Base-by-base conservation (phyloP, 169 alveolate genomes). In the Plasmodium fragile region DNA sequence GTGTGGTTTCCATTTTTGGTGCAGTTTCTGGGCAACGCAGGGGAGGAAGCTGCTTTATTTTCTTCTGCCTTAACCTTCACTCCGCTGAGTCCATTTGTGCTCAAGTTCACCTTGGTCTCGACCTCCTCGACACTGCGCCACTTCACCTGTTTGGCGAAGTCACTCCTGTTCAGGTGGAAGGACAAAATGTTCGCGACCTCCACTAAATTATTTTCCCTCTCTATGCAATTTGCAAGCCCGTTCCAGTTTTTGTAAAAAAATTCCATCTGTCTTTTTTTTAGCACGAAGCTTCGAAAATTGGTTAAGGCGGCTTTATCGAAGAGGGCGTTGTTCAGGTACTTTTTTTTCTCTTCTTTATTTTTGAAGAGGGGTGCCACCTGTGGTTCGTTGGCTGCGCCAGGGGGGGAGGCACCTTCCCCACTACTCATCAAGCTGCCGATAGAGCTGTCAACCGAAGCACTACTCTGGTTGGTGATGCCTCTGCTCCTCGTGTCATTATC, bases 261-360 rank as follows among this genome's bases (percentile, higher is more conserved):
- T 0, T 85, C 93, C 18, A 53, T 85, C 22, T 85, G 93, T 22
- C 55, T 85, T 22, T 85, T 85, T 13, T 53, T 85, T 6, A 85
- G 18, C 13, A 85, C 10, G 59, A 18, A 85, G 41, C 65, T 85
- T 36, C 84, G 77, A 75, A 73, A 85, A 13, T 77, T 73, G 10
- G n/a, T 4, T 25, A 85, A 25, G 1, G 78, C 16, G 16, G 41
- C 39, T 43, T 72, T 45, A 49, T 85, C 69, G 6, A 73, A 30
- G 10, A 85, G 41, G 25, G 36, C 18, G 39, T 75, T 82, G 4
- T 55, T 72, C 59, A 75, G 55, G 22, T 32, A 34, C 79, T 41
- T 34, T 52, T 73, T 75, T 85, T 30, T 69, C 13, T 75, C 93
- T 1, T 84, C 70, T 7, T 45, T 30, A 22, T 75, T 75, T 70